These are phyloP conservation scores for Globisporangium nunn DNA, from an alignment of 352 stramenopile genomes.

Conservation along the genomic window DNA sequence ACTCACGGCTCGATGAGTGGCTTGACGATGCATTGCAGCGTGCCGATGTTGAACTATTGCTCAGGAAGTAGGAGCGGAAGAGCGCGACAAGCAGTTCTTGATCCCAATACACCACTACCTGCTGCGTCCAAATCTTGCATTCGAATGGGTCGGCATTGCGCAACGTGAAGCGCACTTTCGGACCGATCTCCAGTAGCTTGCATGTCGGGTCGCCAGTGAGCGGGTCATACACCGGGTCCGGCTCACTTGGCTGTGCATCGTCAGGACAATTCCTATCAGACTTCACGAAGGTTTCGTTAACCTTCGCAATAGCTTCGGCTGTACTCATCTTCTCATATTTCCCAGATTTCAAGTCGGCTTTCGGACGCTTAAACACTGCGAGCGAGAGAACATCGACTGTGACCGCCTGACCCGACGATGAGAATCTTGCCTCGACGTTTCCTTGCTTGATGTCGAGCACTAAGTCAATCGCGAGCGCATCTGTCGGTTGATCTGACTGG, in stretches of 20 bases:
- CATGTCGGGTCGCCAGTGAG: slow-evolving; percentile 26
- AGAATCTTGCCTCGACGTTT: slow-evolving; percentile 61
- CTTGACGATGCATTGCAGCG: slow-evolving; percentile 16
- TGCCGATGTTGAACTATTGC: slow-evolving; percentile 17
- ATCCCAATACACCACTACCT: slow-evolving; percentile 63
- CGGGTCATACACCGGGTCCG: slow-evolving; percentile 36
- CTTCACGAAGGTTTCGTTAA: slow-evolving; percentile 17
- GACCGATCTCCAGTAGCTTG: slow-evolving; percentile 53
- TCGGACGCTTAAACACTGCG: slow-evolving; percentile 33
- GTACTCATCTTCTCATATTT: slow-evolving; percentile 28
- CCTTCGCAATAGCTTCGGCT: slow-evolving; percentile 23
- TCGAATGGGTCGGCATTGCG: slow-evolving; percentile 48
- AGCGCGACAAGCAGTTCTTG: slow-evolving; percentile 56
- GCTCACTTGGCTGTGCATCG: slow-evolving; percentile 6
- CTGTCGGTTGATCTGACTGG: not conserved
- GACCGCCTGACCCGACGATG: slow-evolving; percentile 41
- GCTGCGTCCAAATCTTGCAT: slow-evolving; percentile 37
- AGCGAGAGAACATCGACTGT: slow-evolving; percentile 37
- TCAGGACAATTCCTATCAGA: not conserved
- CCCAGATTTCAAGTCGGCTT: slow-evolving; percentile 1
- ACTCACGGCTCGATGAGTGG: slow-evolving; percentile 21
- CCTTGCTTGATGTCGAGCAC: slow-evolving; percentile 51
- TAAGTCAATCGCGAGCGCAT: slow-evolving; percentile 35
- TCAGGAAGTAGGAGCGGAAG: slow-evolving; percentile 46
- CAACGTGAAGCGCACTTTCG: slow-evolving; percentile 45